phyloP scores from a whole-genome alignment of 768 basidiomycete species.

The Suillus subalutaceus region DNA sequence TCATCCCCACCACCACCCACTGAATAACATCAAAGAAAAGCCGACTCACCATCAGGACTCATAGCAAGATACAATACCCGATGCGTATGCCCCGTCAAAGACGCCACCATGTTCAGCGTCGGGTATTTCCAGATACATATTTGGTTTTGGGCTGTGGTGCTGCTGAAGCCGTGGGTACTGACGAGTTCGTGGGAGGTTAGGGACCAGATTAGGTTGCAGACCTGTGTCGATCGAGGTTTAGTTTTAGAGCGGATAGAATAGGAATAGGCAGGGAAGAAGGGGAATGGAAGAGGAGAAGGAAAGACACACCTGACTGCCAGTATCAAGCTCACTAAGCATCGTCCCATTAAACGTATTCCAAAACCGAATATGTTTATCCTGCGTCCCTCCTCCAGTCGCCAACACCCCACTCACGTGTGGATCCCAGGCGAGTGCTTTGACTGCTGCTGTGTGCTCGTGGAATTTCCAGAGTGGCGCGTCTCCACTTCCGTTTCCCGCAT shows the following conservation, averaged over 20 bases:
- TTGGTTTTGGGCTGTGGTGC: constrained; percentile 92
- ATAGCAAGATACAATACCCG: constrained; percentile 97
- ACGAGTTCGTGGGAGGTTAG: constrained; percentile 95
- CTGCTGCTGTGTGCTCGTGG: constrained; percentile 95
- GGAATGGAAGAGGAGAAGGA: neutral
- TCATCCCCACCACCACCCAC: neutral
- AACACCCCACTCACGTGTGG: constrained; percentile 90
- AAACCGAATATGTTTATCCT: constrained; percentile 96
- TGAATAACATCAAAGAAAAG: neutral
- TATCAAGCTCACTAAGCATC: constrained; percentile 87
- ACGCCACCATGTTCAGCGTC: constrained; percentile 90
- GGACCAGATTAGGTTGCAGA: constrained; percentile 98
- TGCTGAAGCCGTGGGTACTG: constrained; percentile 96
- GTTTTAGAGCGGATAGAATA: neutral
- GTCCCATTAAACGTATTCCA: constrained; percentile 93
- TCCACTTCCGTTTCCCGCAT: constrained; percentile 32
- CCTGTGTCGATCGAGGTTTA: constrained; percentile 45
- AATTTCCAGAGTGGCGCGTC: constrained; percentile 89
- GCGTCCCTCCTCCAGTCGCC: constrained; percentile 97
- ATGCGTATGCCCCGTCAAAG: constrained; percentile 91
- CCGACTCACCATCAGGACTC: constrained; percentile 93
- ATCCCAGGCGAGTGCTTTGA: constrained; percentile 98
- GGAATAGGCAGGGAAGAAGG: neutral
- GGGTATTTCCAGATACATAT: constrained; percentile 97
- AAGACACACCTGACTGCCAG: constrained; percentile 85